A percentile compares a stretch with the other conserved stretches of the same genome.
phyloP scores from a whole-genome alignment of 192 early-diverging fungal genomes.

The Coemansia sp. region DNA sequence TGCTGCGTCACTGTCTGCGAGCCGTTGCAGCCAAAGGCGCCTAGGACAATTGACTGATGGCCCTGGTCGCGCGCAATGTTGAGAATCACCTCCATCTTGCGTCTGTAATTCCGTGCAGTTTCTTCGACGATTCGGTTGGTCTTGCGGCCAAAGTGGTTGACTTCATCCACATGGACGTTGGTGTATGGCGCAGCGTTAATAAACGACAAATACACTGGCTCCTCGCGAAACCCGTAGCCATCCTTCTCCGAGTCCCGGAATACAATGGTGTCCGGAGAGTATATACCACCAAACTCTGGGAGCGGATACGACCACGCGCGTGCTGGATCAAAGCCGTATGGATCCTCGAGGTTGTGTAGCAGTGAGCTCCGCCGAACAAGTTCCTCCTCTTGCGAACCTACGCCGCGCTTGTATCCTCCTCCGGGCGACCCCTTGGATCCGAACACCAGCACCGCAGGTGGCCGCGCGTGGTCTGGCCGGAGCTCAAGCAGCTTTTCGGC shows the following conservation, averaged over 20 bases:
- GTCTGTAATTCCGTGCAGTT: conserved; percentile 45
- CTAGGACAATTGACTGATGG: conserved; percentile 48
- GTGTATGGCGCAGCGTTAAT: conserved; percentile 53
- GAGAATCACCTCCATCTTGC: conserved; percentile 55
- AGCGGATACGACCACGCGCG: conserved; percentile 53
- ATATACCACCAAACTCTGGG: conserved; percentile 55
- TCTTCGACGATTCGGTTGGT: conserved; percentile 47
- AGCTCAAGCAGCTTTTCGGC: conserved; percentile 45
- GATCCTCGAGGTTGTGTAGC: conserved; percentile 53
- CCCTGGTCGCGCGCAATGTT: conserved; percentile 55
- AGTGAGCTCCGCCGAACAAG: conserved; percentile 51
- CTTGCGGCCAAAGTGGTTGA: conserved; percentile 52
- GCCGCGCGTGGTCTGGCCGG: conserved; percentile 41
- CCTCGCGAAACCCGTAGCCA: conserved; percentile 53
- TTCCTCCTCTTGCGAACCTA: conserved; percentile 53
- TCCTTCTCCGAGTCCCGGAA: conserved; percentile 51
- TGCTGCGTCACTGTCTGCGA: conserved; percentile 32
- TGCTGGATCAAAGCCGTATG: conserved; percentile 43
- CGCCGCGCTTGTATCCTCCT: conserved; percentile 54
- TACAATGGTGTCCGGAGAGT: conserved; percentile 53
- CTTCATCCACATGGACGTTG: conserved; percentile 48
- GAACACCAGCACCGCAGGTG: conserved; percentile 49
- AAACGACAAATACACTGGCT: conserved; percentile 43
- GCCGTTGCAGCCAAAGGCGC: conserved; percentile 54
- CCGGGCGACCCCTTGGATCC: conserved; percentile 52